A percentile compares a stretch with the other conserved stretches of the same genome.
These are phyloP conservation scores for Colletotrichum australisinense DNA, from an alignment of 2,329 filamentous ascomycete genomes.

Conservation along the genomic window DNA sequence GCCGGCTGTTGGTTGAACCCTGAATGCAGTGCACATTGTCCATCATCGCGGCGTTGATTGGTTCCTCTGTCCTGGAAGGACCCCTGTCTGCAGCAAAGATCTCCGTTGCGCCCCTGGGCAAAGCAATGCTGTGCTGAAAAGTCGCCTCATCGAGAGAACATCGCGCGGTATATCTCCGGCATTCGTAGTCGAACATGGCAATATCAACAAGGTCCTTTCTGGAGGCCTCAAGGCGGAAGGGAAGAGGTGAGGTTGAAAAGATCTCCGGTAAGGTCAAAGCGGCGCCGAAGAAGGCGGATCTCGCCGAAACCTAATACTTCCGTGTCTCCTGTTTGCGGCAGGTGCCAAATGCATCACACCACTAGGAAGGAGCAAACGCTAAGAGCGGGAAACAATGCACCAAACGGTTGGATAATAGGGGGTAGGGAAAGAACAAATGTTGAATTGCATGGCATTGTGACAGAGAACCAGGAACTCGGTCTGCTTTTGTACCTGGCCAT, in stretches of 20 bases:
- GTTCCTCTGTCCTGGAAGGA: too few relatives aligned
- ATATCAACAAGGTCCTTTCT: neutral
- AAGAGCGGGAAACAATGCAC: neutral
- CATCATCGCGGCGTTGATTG: too few relatives aligned
- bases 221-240: neutral
- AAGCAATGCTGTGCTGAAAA: neutral
- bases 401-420: too few relatives aligned
- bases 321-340: neutral
- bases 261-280: neutral
- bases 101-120: neutral
- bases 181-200: neutral
- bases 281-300: neutral
- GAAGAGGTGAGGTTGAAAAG: neutral
- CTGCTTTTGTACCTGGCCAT: neutral
- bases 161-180: fast-evolving
- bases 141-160: neutral
- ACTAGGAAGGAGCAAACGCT: neutral
- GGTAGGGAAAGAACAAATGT: neutral
- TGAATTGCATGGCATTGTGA: too few relatives aligned
- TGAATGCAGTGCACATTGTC: too few relatives aligned
- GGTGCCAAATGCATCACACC: neutral
- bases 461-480: neutral
- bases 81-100: neutral
- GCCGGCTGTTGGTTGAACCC: too few relatives aligned
- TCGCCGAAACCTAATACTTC: neutral